phyloP scores from a whole-genome alignment of 441 rosid species.

The Pelargonium fulgidum region DNA sequence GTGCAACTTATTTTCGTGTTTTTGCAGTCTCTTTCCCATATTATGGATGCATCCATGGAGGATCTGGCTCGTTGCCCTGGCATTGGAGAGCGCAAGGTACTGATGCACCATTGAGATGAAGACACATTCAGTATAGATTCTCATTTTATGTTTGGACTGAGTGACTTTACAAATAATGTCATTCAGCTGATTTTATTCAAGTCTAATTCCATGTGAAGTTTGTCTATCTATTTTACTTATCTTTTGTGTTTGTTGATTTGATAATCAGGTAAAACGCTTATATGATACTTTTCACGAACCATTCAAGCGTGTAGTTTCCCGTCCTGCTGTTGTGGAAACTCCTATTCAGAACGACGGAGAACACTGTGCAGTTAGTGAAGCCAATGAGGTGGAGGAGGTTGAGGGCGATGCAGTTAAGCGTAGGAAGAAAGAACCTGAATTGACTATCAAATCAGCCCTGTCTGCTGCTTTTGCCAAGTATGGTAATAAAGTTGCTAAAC shows the following conservation, averaged over 20 bases:
- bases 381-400: constrained; percentile 34
- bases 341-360: constrained; percentile 31
- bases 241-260: constrained; percentile 10
- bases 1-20: constrained; percentile 11
- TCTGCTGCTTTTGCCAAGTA: constrained; percentile 70
- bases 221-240: not conserved
- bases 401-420: constrained; percentile 41
- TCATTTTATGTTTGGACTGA: not conserved
- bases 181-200: not conserved
- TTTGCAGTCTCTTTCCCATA: constrained; percentile 76
- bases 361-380: constrained; percentile 33
- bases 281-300: constrained; percentile 94
- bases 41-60: constrained; percentile 95
- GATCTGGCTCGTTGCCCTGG: constrained; percentile 95
- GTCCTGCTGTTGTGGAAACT: constrained; percentile 42
- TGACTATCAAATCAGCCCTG: constrained; percentile 62
- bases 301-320: constrained; percentile 61
- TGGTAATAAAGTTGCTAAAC: constrained; percentile 43
- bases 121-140: not conserved
- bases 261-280: constrained; percentile 69
- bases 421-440: constrained; percentile 54
- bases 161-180: not conserved
- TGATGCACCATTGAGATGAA: not conserved
- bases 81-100: constrained; percentile 92
- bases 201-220: not conserved